Percentiles rank a stretch among this genome's conserved stretches.
These are phyloP conservation scores for Ochromonas danica DNA, from an alignment of 108 stramenopile species.

Conservation along the genomic window DNA sequence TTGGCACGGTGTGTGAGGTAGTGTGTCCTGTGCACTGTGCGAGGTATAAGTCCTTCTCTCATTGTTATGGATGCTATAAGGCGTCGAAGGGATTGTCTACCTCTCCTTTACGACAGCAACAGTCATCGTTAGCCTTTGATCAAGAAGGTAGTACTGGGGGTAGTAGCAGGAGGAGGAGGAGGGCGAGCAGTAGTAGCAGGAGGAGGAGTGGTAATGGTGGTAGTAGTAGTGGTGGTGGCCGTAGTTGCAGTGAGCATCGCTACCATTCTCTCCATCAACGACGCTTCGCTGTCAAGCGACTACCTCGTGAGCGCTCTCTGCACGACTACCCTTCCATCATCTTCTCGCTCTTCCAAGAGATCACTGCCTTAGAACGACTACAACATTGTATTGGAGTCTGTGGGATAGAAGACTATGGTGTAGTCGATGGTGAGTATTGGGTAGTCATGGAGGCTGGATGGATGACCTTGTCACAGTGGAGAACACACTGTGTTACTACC, in stretches of 20 bases:
- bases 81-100: background rate
- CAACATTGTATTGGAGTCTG: conserved; percentile 3
- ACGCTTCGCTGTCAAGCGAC: background rate
- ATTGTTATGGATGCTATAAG: conserved; percentile 5
- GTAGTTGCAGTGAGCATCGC: background rate
- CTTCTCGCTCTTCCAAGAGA: background rate
- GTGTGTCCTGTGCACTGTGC: background rate
- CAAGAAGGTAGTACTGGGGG: no score
- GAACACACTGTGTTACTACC: background rate
- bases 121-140: background rate
- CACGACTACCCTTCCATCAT: background rate
- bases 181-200: background rate
- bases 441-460: conserved; percentile 4
- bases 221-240: background rate
- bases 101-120: background rate
- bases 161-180: background rate
- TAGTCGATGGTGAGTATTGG: conserved; percentile 32
- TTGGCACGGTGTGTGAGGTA: conserved; percentile 20
- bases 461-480: background rate
- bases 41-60: background rate
- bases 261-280: background rate
- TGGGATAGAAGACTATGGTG: conserved; percentile 4
- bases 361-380: background rate
- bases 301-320: conserved; percentile 4
- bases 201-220: background rate